phyloP scores from a whole-genome alignment of 1,284 basidiomycete species.

The Pseudozyma flocculosa region DNA sequence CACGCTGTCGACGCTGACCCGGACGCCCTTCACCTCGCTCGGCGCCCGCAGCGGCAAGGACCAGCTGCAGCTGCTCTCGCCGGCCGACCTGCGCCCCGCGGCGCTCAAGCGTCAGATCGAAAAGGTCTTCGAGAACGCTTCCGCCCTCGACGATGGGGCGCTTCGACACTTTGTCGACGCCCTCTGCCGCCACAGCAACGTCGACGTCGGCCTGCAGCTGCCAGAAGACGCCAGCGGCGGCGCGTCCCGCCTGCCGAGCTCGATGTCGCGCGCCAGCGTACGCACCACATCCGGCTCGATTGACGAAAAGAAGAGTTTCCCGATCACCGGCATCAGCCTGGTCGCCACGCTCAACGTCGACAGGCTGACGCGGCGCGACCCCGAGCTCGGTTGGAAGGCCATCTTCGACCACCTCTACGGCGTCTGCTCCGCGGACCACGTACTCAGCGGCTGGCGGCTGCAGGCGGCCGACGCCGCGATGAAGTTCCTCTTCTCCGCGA shows the following conservation, averaged over 20 bases:
- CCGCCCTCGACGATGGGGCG: conserved; percentile 72
- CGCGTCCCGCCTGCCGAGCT: conserved; percentile 51
- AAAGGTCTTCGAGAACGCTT: conserved; percentile 61
- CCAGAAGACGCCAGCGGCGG: conserved; percentile 28
- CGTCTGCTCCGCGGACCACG: conserved; percentile 68
- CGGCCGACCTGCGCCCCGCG: conserved; percentile 15
- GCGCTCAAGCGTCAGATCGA: conserved; percentile 32
- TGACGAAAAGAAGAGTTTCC: conserved; percentile 63
- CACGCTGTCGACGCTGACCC: conserved; percentile 30
- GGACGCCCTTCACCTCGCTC: conserved; percentile 20
- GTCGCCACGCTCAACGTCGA: conserved; percentile 80
- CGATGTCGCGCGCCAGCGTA: conserved; percentile 8
- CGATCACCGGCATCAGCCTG: conserved; percentile 77
- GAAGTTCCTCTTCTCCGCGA: conserved; percentile 63
- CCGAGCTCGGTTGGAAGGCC: conserved; percentile 80
- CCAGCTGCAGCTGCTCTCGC: conserved; percentile 28
- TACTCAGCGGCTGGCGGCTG: conserved; percentile 76
- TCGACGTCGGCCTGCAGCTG: conserved; percentile 7
- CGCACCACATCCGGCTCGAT: conserved; percentile 7
- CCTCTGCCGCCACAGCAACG: conserved; percentile 75
- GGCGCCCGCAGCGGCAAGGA: conserved; percentile 23
- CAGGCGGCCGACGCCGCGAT: conserved; percentile 79
- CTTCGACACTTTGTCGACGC: conserved; percentile 80
- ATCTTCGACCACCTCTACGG: conserved; percentile 76
- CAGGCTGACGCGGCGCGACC: conserved; percentile 75